Evolutionary conservation across 192 early-diverging fungal species (phyloP), one percentile per base, ranked within the genome.

Genomic region (Coemansia sp.): DNA sequence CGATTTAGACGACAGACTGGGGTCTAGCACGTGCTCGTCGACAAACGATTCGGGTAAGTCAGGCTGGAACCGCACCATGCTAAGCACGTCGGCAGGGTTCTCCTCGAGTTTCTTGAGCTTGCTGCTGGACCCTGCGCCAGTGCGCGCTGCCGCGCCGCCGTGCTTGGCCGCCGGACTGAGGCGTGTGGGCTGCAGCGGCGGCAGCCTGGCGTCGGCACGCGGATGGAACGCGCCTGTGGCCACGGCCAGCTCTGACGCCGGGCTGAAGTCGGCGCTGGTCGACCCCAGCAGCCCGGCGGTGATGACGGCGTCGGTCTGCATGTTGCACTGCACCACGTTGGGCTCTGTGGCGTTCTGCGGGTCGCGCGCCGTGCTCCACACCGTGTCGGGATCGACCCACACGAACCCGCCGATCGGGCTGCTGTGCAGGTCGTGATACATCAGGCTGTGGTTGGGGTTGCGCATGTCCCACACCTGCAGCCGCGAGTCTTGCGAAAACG

Each of bases 381-480:
- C 68, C 8, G 56, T 54, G 66, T 83, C 61, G n/a, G 73, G 58
- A 55, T 83, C 80, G 51, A 71, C 71, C 80, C 80, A 83, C 1
- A 69, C 61, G 56, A 83, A 83, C 7, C 72, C 80, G 40, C 48
- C 58, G 29, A 77, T 67, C 28, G 30, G 33, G 5, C 52, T 63
- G 25, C n/a, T 51, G 45, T 77, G 75, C 56, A 64, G 67, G 58
- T 83, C 69, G 28, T 83, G 80, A 63, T 68, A 77, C 62, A 74
- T 62, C 28, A 83, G 30, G 59, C 66, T 73, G 66, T 78, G 75
- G 72, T 75, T 68, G 1, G 78, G 75, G 7, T 81, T 78, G 33
- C 67, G 68, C 67, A 82, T 77, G 28, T 84, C 79, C 83, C 83
- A 84, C 22, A 84, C 60, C 29, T 81, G 69, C 48, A 84, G 38